Conservation (phyloP, 2,329 filamentous ascomycete genomes). For the Alternaria postmessia region DNA sequence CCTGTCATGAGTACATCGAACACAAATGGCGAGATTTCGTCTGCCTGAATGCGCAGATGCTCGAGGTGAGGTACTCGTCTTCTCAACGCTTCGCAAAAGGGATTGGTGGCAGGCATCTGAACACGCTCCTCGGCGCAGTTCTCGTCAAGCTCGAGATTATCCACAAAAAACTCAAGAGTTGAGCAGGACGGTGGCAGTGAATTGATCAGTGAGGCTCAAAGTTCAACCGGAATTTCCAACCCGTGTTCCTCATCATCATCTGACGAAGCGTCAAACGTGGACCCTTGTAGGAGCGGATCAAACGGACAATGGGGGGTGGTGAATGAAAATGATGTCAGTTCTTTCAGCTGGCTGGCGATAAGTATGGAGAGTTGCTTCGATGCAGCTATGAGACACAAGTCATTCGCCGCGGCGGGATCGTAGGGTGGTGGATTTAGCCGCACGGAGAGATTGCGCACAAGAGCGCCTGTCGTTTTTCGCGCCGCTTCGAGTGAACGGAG, state of each 20-base stretch:
- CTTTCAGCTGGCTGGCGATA: not conserved
- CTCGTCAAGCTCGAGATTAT: not conserved
- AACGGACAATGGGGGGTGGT: not conserved
- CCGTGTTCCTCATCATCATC: not conserved
- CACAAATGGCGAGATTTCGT: not conserved
- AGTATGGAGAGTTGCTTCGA: not conserved
- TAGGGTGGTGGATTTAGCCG: not conserved
- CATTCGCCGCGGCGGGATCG: too few species aligned
- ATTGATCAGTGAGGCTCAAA: not conserved
- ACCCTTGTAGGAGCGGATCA: not conserved
- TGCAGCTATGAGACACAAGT: not conserved
- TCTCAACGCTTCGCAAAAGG: not conserved
- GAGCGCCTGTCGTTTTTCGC: not conserved
- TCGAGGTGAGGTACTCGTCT: not conserved
- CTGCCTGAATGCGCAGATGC: not conserved
- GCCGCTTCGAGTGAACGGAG: not conserved
- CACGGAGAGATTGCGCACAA: not conserved
- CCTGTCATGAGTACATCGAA: not conserved
- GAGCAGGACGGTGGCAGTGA: not conserved
- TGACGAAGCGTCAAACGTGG: rapidly evolving
- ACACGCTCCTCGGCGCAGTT: not conserved
- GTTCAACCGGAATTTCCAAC: not conserved
- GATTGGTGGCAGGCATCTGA: not conserved
- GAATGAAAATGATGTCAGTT: not conserved
- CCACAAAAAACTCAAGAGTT: not conserved